Evolutionary conservation across 441 rosid species (phyloP), one percentile per base, ranked within the genome.

Genomic region (Croton laevigatus): DNA sequence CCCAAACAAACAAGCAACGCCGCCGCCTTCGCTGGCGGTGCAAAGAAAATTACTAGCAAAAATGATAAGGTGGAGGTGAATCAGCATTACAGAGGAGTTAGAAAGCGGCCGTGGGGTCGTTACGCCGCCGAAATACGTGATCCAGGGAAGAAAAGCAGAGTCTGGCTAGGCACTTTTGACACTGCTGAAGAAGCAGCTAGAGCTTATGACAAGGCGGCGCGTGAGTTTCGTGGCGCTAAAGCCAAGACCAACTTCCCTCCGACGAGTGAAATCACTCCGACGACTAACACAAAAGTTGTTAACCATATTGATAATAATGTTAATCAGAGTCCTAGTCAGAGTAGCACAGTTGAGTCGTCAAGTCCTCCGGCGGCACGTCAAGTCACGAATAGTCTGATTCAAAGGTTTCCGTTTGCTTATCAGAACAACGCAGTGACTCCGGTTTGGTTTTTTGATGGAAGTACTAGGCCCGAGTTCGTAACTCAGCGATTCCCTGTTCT

Each of bases 131-230:
- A 89, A 80, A 91, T 91, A 51, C 78, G 97, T 65, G 91, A 91
- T 80, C 97, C 97, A 0, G 75, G 83, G 17, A 89, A 88, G 73
- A 89, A 87, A 70, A 77, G 74, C 37, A 89, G 95, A 5, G 91
- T 91, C 54, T 89, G 97, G 97, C 85, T 91, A n/a, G 97, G 97
- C 12, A 88, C 97, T 36, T 91, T 86, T 72, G 95, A 91, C 75
- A 89, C 95, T 14, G 83, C 91, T 0, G 87, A 85, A 72, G 89
- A 77, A n/a, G 97, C 97, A 0, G 97, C 97, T 36, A 78, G 80
- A 52, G 97, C 96, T 51, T 89, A 91, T 53, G 96, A 89, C 66
- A 4, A 73, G 52, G 87, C 86, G 14, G 96, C 96, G 11, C 76
- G 87, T 16, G 80, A 77, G 32, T 87, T 89, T 59, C 97, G 91